phyloP scores from a whole-genome alignment of 2,329 filamentous ascomycete genomes.

The Neonectria punicea region DNA sequence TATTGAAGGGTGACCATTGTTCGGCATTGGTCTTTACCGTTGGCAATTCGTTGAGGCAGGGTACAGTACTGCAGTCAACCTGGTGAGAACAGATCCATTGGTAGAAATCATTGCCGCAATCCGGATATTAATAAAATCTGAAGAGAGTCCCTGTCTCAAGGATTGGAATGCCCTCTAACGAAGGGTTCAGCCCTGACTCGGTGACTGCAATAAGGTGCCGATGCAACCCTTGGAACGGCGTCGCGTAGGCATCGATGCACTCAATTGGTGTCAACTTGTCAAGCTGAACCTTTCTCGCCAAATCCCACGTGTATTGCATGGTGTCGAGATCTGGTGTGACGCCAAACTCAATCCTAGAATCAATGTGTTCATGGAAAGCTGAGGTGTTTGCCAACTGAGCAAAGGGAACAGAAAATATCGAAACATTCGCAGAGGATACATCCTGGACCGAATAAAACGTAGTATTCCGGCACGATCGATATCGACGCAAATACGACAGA shows the following conservation, averaged over 20 bases:
- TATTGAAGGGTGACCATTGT: conserved; percentile 11
- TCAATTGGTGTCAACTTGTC: conserved; percentile 12
- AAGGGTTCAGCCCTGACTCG: background rate
- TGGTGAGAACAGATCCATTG: conserved; percentile 8
- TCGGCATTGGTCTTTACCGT: background rate
- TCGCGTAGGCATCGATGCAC: conserved; percentile 20
- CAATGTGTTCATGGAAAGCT: too few relatives aligned
- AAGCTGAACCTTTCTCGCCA: background rate
- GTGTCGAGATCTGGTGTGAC: too few relatives aligned
- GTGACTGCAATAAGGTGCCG: conserved; percentile 12
- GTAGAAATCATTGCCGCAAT: background rate
- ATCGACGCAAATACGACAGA: conserved; percentile 22
- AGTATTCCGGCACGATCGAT: background rate
- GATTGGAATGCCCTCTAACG: background rate
- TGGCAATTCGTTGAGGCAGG: background rate
- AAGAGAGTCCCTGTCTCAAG: background rate
- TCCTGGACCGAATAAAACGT: background rate
- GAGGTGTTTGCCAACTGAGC: background rate
- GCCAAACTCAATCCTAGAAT: too few relatives aligned
- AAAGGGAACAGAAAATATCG: background rate
- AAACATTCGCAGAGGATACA: background rate
- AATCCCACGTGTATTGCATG: background rate
- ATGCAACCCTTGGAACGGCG: conserved; percentile 14
- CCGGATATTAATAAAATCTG: background rate
- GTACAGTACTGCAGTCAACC: background rate